Evolutionary conservation across 768 basidiomycete species (phyloP), one percentile per base, ranked within the genome.

Genomic region (Hygrophorus russula): DNA sequence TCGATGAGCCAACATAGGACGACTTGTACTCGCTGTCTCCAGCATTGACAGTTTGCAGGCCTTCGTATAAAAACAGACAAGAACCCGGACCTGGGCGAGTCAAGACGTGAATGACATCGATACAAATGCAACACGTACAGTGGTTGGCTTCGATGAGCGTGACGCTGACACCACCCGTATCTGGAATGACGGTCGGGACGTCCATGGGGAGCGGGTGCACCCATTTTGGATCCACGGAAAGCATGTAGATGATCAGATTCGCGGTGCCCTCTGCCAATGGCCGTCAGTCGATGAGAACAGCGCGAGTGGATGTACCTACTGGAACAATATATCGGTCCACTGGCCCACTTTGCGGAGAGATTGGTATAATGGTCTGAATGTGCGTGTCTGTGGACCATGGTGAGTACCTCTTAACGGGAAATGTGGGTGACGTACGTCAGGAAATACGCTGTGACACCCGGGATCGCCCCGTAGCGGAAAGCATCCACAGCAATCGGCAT

Each of bases 401-500:
- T 12, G 11, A 24, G 15, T 15, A 9, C 24, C 6, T 30, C 17
- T 2, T 27, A 18, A 33, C 13, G 44, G 34, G 7, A 47, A 30
- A 28, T 18, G 34, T 13, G 13, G 35, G 33, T 34, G 40, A 51
- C 59, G 36, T 53, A 93, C 92, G 91, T 90, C 49, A 97, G 61
- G 52, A 96, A 90, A 59, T 97, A 97, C 0, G 92, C 87, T 20
- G 77, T 86, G 18, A 98, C 76, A 8, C 78, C 80, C 4, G 93
- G 92, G 39, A 99, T 92, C 19, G 71, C 69, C 5, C 94, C 96
- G 57, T 97, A 99, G 30, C 82, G 76, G 62, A 99, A 99, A 1
- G 93, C 96, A 56, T 99, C 96, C 0, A 99, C 96, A 12, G 94
- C 91, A 18, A 99, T 85, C 7, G 93, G 91, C 92, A 98, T 96